Evolutionary conservation across 2,329 filamentous ascomycete species (phyloP), one percentile per base, ranked within the genome.

Genomic region (Xylaria polymorpha): DNA sequence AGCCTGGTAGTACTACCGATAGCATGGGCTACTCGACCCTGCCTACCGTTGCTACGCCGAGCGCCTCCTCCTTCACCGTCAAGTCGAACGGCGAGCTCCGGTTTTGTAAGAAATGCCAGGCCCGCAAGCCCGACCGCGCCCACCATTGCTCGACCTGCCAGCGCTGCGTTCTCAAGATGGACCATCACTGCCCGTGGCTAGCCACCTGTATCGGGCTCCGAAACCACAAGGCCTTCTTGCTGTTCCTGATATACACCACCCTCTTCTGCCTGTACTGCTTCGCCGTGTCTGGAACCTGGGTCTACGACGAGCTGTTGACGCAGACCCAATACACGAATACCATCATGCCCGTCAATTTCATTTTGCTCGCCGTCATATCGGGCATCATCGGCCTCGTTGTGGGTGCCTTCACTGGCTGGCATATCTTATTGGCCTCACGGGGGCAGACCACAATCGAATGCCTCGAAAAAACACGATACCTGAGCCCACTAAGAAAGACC

Each of bases 111-210:
- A 99, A 99, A 83, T 99, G 96, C 81, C 93, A 97, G 83, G 91
- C 91, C 61, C 89, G 92, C 71, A 99, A 99, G 83, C 96, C 96
- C 50, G 96, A 99, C 82, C 93, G 96, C 70, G 90, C 95, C 39
- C 96, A 99, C 81, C 96, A 99, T 84, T 99, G 96, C 86, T 97
- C 94, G 12, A 97, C 94, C 4, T 99, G 96, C 82, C 90, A 91
- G 74, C 91, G 92, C 77, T 99, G 96, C 80, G 94, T 99, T 32
- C 86, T 99, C 80, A 99, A 99, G 85, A 99, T 99, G 96, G 96
- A 99, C 79, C 96, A 99, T 80, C 96, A 99, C 83, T 99, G 96
- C 80, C 96, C 96, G 18, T 99, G 96, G 96, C 87, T 99, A 59
- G 95, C 96, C 35, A 97, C 94, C 4, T 99, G 96, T 80, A 92